Conservation (phyloP, 2,329 filamentous ascomycete genomes). For the Paecilomyces niveus region DNA sequence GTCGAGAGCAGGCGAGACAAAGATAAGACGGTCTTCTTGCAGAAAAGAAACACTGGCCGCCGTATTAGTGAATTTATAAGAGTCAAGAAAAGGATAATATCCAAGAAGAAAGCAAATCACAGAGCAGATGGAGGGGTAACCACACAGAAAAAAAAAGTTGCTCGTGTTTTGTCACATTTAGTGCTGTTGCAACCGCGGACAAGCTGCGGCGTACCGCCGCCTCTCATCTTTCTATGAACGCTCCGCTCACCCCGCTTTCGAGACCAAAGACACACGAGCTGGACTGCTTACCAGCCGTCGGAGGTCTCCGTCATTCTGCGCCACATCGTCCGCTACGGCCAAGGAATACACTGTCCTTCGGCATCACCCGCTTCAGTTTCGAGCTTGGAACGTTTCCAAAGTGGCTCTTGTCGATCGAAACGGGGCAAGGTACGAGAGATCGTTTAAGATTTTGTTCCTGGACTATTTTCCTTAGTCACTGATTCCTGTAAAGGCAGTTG, state of each 20-base stretch:
- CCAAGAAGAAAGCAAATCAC: not conserved
- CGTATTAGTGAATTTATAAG: not conserved
- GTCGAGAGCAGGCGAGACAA: not conserved
- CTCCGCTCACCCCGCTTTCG: not conserved
- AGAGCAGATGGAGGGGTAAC: not conserved
- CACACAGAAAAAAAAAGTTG: not conserved
- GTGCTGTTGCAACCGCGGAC: not conserved
- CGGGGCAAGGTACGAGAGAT: no score
- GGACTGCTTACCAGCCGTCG: not conserved
- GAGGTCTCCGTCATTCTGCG: not conserved
- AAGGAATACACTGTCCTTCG: not conserved
- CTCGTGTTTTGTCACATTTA: not conserved
- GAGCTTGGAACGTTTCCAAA: no score
- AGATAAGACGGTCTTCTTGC: not conserved
- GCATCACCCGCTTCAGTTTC: no score
- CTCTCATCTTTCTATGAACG: not conserved
- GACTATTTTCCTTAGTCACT: no score
- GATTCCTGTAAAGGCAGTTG: no score
- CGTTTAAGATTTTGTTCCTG: no score
- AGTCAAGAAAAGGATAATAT: not conserved
- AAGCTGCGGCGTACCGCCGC: not conserved
- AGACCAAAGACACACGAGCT: not conserved
- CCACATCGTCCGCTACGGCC: not conserved
- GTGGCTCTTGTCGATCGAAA: no score
- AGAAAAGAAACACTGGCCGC: not conserved